A percentile compares a stretch with the other conserved stretches of the same genome.
phyloP scores from a whole-genome alignment of 192 early-diverging fungal genomes.

The Jimgerdemannia lactiflua region DNA sequence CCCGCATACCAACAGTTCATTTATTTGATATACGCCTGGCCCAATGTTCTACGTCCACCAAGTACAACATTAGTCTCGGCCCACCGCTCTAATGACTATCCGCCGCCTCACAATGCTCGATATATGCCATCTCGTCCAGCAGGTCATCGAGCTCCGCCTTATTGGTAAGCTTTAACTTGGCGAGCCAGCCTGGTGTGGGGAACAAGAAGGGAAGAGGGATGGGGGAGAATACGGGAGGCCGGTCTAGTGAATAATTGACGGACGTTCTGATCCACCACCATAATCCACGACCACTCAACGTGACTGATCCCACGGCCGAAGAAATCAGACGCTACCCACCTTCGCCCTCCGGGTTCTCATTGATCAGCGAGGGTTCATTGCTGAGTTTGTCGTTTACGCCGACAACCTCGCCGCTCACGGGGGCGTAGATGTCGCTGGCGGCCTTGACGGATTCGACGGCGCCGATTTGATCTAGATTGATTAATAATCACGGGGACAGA shows the following conservation, averaged over 20 bases:
- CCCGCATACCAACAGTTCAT: no score
- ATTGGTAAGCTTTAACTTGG: constrained; percentile 81
- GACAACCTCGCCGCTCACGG: constrained; percentile 78
- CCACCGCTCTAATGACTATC: constrained; percentile 24
- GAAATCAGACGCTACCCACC: constrained; percentile 42
- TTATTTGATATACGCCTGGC: no score
- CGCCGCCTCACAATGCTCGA: constrained; percentile 41
- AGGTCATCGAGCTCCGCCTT: constrained; percentile 67
- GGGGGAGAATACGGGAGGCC: constrained; percentile 4
- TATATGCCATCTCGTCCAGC: constrained; percentile 70
- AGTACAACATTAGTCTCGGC: no score
- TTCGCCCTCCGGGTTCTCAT: constrained; percentile 66
- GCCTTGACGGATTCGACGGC: constrained; percentile 96
- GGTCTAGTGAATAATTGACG: neutral
- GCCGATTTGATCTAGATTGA: constrained; percentile 56
- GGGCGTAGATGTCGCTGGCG: constrained; percentile 88
- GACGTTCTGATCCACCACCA: neutral
- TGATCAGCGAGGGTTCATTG: constrained; percentile 76
- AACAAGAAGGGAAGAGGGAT: constrained; percentile 5
- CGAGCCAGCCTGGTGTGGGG: constrained; percentile 75
- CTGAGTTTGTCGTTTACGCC: constrained; percentile 69
- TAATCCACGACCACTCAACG: neutral
- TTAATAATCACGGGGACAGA: constrained; percentile 1
- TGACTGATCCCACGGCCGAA: neutral
- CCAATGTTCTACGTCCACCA: no score